Conservation (phyloP, 192 early-diverging fungal species). For the Jimgerdemannia lactiflua region DNA sequence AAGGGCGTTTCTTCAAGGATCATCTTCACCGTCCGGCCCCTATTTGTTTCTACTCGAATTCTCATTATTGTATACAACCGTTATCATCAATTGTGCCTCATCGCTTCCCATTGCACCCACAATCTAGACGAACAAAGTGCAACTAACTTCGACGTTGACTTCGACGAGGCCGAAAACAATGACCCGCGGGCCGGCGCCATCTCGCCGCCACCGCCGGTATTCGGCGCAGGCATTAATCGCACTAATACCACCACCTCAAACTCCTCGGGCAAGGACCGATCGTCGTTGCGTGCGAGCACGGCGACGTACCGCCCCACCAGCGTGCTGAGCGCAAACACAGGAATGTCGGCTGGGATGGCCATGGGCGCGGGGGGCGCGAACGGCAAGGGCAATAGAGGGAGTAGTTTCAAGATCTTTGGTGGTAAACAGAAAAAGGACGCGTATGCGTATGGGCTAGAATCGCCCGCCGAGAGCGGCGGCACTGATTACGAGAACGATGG, state of each 20-base stretch:
- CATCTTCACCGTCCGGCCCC: too few relatives aligned
- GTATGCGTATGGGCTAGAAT: neutral
- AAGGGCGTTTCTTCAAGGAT: neutral
- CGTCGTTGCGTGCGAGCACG: neutral
- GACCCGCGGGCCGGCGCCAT: neutral
- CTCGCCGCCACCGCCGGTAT: neutral
- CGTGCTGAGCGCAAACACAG: conserved; percentile 17
- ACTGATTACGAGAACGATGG: neutral
- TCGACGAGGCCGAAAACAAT: conserved; percentile 14
- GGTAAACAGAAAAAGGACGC: neutral
- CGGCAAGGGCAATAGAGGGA: neutral
- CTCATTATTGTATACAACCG: neutral
- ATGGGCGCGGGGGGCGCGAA: neutral
- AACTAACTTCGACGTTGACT: conserved; percentile 6
- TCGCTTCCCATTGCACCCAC: neutral
- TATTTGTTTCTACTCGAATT: neutral
- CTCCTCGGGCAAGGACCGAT: conserved; percentile 8
- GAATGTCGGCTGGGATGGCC: neutral
- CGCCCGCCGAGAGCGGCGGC: neutral
- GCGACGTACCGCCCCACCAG: conserved; percentile 18
- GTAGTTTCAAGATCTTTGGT: neutral
- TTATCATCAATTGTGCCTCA: neutral
- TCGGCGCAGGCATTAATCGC: neutral
- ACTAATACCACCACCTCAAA: conserved; percentile 7
- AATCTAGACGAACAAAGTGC: neutral